Percentiles rank a stretch among this genome's conserved stretches.
phyloP scores from a whole-genome alignment of 1,139 yeast species.

The Scheffersomyces segobiensis region DNA sequence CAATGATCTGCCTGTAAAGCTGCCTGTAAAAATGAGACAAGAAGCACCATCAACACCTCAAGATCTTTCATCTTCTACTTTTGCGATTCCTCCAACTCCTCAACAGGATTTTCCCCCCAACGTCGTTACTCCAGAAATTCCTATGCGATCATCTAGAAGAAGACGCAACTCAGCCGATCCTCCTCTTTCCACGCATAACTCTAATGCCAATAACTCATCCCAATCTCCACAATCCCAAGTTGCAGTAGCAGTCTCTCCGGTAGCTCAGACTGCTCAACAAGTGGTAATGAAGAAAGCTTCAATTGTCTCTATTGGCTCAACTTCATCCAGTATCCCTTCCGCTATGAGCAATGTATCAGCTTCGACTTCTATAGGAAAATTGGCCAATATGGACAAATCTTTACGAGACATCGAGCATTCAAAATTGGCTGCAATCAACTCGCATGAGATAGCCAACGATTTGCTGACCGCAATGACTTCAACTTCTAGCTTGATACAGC shows the following conservation, averaged over 20 bases:
- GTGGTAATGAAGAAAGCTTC: not conserved
- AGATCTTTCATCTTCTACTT: not conserved
- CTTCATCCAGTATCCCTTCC: not conserved
- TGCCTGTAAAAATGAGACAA: not conserved
- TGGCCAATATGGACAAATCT: not conserved
- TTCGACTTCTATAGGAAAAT: not conserved
- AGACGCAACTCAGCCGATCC: constrained; percentile 8
- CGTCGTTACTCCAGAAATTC: constrained; percentile 12
- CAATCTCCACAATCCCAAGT: not conserved
- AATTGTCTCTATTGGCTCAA: not conserved
- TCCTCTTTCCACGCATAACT: not conserved
- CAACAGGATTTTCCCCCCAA: not conserved
- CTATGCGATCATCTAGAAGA: constrained; percentile 21
- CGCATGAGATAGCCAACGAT: not conserved
- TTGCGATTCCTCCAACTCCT: not conserved
- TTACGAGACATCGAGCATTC: not conserved
- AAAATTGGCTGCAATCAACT: not conserved
- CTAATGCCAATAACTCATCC: not conserved
- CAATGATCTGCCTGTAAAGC: not conserved
- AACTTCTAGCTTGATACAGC: not conserved
- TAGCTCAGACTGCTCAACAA: not conserved
- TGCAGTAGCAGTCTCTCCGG: not conserved
- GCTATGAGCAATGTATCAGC: not conserved
- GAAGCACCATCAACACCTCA: not conserved
- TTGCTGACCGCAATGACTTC: not conserved